Base-by-base conservation (phyloP, 2,329 filamentous ascomycete genomes). In the Aspergillus felis region DNA sequence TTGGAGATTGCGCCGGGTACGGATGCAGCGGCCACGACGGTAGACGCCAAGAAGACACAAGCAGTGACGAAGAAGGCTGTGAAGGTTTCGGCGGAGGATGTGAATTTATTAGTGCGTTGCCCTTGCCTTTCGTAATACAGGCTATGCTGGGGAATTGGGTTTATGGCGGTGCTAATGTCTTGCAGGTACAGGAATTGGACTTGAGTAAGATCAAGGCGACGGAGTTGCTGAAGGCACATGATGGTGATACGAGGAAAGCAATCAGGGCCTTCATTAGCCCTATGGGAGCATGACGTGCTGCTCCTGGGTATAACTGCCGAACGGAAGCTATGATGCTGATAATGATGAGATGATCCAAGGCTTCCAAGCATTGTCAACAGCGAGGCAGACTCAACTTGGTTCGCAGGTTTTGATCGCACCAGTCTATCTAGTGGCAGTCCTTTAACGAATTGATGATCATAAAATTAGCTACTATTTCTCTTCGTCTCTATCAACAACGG, bases 11-110 rank as follows among this genome's bases (percentile, higher is more conserved):
- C 71, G 4, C 70, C 72, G 41, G 72, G 68, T 1, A 58, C 67
- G 27, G 67, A 59, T 29, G 14, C 59, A 10, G 66, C 22, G 55
- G 60, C 38, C 60, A 69, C 64, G 49, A 52, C 59, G 14, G 48
- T 56, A 1, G 68, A 66, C 48, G 61, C 66, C 58, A 71, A 70
- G 59, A 68, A 72, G 50, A 61, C 57, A 24, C 68, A 69, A 52
- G 68, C 61, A 46, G 67, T 66, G 25, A 74, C 73, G 66, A 75
- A 72, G 63, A 76, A 74, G 67, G 72, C 70, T 24, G 70, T 80
- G 32, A 81, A 80, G 69, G 70, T 81, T 44, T 65, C 71, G 27
- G 68, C 70, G 42, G 78, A 76, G 46, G 78, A 81, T 72, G 76
- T 81, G 10, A 68, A 65, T 17, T 68, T 81, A 41, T 62, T 81